Conservation (phyloP, 257 asterid species). For the Salvia rosmarinus region DNA sequence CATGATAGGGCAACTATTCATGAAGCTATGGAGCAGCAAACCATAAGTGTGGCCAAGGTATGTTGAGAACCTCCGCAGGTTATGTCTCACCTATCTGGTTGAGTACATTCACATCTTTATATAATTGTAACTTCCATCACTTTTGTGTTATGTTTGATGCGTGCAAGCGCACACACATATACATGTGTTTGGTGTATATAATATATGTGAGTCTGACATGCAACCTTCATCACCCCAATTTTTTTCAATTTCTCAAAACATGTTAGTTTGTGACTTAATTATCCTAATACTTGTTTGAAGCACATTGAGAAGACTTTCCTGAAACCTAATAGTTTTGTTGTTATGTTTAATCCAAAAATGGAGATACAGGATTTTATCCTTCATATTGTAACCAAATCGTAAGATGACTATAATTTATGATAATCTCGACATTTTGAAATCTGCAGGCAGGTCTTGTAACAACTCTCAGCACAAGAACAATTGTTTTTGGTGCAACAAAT, state of each 20-base stretch:
- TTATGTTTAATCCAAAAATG: neutral
- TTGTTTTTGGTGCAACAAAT: constrained; percentile 96
- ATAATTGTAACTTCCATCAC: neutral
- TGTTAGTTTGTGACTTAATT: constrained; percentile 12
- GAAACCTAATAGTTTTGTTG: neutral
- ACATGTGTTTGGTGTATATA: neutral
- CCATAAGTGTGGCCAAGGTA: constrained; percentile 99
- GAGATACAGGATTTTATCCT: neutral
- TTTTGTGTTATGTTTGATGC: neutral
- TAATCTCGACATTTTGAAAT: constrained; percentile 22
- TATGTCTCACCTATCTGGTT: constrained; percentile 22
- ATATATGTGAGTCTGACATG: constrained; percentile 3
- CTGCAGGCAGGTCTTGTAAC: constrained; percentile 98
- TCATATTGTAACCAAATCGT: constrained; percentile 12
- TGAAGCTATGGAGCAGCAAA: constrained; percentile 99
- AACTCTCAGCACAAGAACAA: constrained; percentile 89
- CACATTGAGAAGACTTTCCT: neutral
- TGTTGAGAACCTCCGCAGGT: constrained; percentile 16
- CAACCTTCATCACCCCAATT: constrained; percentile 21
- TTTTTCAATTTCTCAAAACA: constrained; percentile 21
- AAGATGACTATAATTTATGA: neutral
- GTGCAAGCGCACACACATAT: neutral
- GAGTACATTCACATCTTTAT: constrained; percentile 13
- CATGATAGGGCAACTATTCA: constrained; percentile 98
- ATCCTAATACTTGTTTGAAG: neutral